Conservation (phyloP, 257 asterid genomes). For the Perilla frutescens region DNA sequence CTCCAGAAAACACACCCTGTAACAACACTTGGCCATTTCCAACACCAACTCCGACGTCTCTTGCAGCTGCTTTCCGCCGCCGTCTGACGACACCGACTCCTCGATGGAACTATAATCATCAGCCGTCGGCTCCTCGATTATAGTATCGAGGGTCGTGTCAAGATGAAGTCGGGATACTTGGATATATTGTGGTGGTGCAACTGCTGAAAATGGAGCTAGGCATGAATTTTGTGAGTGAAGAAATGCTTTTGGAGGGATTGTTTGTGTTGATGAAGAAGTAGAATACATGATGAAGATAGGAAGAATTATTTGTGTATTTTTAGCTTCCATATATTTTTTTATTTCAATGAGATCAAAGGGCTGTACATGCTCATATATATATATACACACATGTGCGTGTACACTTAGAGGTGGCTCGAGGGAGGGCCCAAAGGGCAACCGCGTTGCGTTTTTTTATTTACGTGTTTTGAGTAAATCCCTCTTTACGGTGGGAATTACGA, state of each 20-base stretch:
- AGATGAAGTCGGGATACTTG: conserved; percentile 12
- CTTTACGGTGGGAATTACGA: no score
- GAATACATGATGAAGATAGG: conserved; percentile 1
- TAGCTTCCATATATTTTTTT: no score
- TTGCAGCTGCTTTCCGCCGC: neutral
- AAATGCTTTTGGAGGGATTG: neutral
- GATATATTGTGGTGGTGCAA: conserved; percentile 33
- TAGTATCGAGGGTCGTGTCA: conserved; percentile 23
- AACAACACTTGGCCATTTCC: conserved; percentile 17
- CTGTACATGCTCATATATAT: neutral
- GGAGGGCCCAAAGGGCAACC: neutral
- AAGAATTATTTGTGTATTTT: neutral
- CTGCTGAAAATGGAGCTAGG: conserved; percentile 34
- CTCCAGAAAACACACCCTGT: conserved; percentile 15
- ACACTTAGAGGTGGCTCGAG: no score
- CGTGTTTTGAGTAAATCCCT: no score
- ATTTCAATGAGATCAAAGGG: neutral
- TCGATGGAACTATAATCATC: neutral
- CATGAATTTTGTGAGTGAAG: neutral
- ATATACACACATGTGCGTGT: no score
- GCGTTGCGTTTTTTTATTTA: neutral
- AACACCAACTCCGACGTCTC: conserved; percentile 13
- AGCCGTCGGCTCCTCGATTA: conserved; percentile 11
- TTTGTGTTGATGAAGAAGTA: neutral
- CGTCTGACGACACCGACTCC: neutral